Conservation (phyloP, 257 asterid genomes). For the Nicotiana undulata region DNA sequence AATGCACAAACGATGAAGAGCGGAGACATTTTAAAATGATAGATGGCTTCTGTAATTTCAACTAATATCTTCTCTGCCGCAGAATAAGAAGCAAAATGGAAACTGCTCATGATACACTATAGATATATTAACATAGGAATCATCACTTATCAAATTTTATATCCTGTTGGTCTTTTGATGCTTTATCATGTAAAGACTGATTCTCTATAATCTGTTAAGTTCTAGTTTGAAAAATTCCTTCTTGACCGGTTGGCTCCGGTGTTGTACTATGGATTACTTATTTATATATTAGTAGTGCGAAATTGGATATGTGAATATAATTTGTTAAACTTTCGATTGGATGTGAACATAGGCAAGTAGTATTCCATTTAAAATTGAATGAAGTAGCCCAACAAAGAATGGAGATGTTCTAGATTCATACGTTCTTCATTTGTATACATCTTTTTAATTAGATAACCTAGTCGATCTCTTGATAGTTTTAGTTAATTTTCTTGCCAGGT, state of each 20-base stretch:
- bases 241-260: background rate
- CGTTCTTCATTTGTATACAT: too few relatives aligned
- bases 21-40: background rate
- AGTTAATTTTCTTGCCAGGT: conserved; percentile 33
- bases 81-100: background rate
- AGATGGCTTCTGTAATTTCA: background rate
- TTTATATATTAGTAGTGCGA: background rate
- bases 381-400: background rate
- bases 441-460: background rate
- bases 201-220: background rate
- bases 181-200: background rate
- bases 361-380: background rate
- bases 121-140: background rate
- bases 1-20: background rate
- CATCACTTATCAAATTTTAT: background rate
- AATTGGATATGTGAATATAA: background rate
- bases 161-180: background rate
- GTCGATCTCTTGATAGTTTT: background rate
- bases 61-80: background rate
- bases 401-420: background rate
- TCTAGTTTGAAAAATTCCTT: background rate
- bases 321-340: background rate
- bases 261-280: background rate
- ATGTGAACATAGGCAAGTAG: background rate
- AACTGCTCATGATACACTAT: background rate